Evolutionary conservation across 2,329 filamentous ascomycete genomes (phyloP), one percentile per base, ranked within the genome.

Genomic region (Ophiostoma perfectum): DNA sequence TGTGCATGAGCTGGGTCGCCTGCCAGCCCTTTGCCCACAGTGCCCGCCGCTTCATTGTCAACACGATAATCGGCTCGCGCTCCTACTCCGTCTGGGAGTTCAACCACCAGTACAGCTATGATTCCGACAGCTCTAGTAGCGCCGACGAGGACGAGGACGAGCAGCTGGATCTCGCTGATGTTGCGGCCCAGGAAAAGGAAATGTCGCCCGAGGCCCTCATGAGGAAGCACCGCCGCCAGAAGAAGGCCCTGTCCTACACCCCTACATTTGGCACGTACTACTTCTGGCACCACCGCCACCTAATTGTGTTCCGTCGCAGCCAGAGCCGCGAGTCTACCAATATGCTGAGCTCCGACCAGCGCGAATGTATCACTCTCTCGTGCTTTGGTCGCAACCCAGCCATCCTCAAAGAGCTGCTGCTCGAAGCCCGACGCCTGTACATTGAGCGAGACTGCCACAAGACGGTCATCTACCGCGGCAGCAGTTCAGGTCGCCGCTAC

Each of bases 1-100:
- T 90, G 73, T 74, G 91, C 55, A 90, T 91, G 87, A 82, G 81
- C 39, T 91, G 89, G 89, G 82, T 91, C 2, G 82, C 88, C 1
- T 77, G 80, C 45, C 88, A 91, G 76, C 76, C 78, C 3, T 90
- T 90, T 72, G 81, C 86, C 27, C 81, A 84, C 70, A 78, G 79
- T 5, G 84, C 87, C 0, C 85, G 86, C 14, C 82, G 82, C 62
- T 89, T 90, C 71, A 81, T 90, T 11, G 89, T 86, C 55, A 88
- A 88, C 74, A 88, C 87, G 5, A 85, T 84, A 72, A 74, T 88
- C 47, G 84, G 81, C 73, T 85, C 81, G 2, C 80, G 84, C 14
- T 78, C 77, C 66, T 86, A 81, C 79, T 80, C 78, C 68, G 73
- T 85, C 18, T 74, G 79, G 0, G 80, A 82, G 2, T 39, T 55